A percentile compares a stretch with the other conserved stretches of the same genome.
Evolutionary conservation across 2,329 filamentous ascomycete species (phyloP).

Genomic region (Exophiala oligosperma): DNA sequence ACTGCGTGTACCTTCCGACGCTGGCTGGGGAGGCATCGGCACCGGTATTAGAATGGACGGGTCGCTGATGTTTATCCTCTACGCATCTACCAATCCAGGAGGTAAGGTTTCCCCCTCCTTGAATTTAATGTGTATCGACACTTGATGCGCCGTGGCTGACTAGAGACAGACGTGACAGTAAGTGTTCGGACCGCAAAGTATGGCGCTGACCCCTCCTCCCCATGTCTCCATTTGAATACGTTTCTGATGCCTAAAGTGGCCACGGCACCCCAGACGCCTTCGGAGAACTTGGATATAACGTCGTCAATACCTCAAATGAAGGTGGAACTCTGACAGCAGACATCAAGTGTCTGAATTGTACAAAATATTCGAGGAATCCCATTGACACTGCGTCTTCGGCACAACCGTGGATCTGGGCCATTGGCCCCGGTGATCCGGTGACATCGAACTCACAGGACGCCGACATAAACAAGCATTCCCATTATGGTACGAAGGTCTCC

Average conservation of each 20-base stretch:
- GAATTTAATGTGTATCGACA: too few relatives aligned
- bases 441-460: constrained; percentile 4
- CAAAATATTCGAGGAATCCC: not conserved
- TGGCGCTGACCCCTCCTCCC: not conserved
- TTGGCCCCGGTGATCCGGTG: constrained; percentile 8
- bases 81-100: constrained; percentile 3
- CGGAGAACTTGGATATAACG: not conserved
- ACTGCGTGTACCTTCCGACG: not conserved
- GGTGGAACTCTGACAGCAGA: constrained; percentile 6
- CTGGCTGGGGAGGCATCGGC: constrained; percentile 15
- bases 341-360: constrained; percentile 2
- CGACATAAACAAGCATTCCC: constrained; percentile 16
- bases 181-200: constrained; percentile 12
- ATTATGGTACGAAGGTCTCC: not conserved
- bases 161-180: constrained; percentile 2
- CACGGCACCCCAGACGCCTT: constrained; percentile 9
- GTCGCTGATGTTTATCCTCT: constrained; percentile 19
- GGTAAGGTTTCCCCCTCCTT: not conserved
- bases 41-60: constrained; percentile 13
- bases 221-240: not conserved
- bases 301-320: not conserved
- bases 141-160: too few relatives aligned
- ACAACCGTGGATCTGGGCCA: constrained; percentile 18
- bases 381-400: constrained; percentile 4
- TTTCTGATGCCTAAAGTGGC: constrained; percentile 1